A percentile compares a stretch with the other conserved stretches of the same genome.
Evolutionary conservation across 2,329 filamentous ascomycete genomes (phyloP).

Genomic region (Apiospora marii): DNA sequence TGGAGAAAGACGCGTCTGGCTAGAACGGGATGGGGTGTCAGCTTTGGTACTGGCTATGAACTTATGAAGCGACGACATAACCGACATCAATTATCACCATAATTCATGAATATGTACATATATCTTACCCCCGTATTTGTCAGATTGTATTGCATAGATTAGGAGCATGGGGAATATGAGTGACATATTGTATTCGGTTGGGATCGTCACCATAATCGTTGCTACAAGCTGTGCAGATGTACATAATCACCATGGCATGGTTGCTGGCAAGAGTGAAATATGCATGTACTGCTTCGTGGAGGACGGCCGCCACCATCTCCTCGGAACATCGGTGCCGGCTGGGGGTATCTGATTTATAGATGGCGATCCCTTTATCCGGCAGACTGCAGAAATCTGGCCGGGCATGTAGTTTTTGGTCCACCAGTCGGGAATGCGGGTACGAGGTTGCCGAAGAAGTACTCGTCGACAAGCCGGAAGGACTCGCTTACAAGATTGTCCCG

Average conservation of each 20-base stretch:
- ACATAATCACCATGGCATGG: not conserved
- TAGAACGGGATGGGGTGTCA: not conserved
- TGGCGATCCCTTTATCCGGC: not conserved
- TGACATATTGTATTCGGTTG: not conserved
- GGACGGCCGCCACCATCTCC: not conserved
- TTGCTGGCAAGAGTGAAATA: not conserved
- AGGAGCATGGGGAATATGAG: too few species aligned
- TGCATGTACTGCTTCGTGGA: not conserved
- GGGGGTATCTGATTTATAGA: not conserved
- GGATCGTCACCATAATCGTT: not conserved
- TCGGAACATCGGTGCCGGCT: too few species aligned
- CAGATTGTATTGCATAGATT: too few species aligned
- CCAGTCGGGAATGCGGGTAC: not conserved
- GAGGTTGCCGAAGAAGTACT: not conserved
- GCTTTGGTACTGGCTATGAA: not conserved
- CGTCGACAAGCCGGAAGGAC: not conserved
- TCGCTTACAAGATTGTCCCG: not conserved
- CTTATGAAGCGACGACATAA: constrained; percentile 7
- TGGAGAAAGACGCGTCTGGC: not conserved
- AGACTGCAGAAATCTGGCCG: not conserved
- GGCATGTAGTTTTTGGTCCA: not conserved
- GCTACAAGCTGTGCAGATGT: not conserved
- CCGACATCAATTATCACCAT: not conserved
- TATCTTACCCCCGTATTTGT: too few species aligned
- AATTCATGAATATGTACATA: not conserved